These are phyloP conservation scores for Scedosporium aurantiacum DNA, from an alignment of 2,329 filamentous ascomycete genomes.

Conservation along the genomic window DNA sequence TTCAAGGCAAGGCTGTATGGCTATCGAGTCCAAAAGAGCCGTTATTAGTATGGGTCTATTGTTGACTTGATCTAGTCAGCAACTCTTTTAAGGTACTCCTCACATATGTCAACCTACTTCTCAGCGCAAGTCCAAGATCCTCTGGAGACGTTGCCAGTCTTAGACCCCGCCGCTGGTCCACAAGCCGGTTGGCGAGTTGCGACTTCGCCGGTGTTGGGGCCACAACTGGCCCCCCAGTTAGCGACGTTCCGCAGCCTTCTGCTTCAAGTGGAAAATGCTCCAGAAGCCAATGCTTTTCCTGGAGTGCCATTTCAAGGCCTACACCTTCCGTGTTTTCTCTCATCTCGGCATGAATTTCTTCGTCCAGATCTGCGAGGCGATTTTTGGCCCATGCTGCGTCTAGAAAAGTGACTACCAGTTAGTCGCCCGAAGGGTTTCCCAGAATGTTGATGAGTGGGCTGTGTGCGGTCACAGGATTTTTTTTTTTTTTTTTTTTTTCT, in stretches of 20 bases:
- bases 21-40: not conserved
- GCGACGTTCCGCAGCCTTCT: not conserved
- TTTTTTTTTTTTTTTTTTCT: too few relatives aligned
- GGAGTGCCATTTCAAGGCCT: conserved; percentile 70
- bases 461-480: not conserved
- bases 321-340: conserved; percentile 68
- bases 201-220: not conserved
- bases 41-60: conserved; percentile 10
- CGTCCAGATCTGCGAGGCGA: conserved; percentile 60
- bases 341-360: conserved; percentile 66
- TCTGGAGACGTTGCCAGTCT: conserved; percentile 52
- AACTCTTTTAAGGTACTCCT: not conserved
- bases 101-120: not conserved
- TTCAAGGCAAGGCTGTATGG: not conserved
- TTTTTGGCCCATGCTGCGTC: conserved; percentile 89
- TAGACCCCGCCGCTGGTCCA: conserved; percentile 70
- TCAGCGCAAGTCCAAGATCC: not conserved
- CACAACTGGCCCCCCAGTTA: conserved; percentile 4
- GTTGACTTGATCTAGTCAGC: conserved; percentile 11
- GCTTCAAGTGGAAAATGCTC: conserved; percentile 58
- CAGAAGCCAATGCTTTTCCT: conserved; percentile 79
- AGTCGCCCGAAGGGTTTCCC: not conserved
- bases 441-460: not conserved
- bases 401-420: conserved; percentile 33
- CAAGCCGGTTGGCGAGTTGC: conserved; percentile 51